phyloP scores from a whole-genome alignment of 306 rosid species.

The Rosa chinensis region DNA sequence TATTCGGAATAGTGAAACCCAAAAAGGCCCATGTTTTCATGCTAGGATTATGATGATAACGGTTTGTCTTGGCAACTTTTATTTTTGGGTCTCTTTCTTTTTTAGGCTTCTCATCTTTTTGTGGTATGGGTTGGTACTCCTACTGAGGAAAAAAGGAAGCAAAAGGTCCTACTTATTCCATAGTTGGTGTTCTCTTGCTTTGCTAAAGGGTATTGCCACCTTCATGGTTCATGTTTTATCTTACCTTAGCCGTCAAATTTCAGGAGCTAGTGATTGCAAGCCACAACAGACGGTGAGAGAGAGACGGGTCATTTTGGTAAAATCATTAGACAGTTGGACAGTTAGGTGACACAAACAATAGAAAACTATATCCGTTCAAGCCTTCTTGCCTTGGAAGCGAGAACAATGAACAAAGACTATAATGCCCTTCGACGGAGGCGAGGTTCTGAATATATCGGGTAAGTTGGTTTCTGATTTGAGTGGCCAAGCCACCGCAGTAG shows the following conservation, averaged over 20 bases:
- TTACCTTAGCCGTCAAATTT: constrained; percentile 31
- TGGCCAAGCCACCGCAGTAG: background rate
- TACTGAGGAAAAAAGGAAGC: background rate
- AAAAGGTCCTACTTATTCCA: background rate
- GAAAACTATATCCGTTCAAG: constrained; percentile 8
- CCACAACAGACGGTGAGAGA: background rate
- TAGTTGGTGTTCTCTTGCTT: constrained; percentile 17
- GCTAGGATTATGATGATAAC: background rate
- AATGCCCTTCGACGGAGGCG: constrained; percentile 8
- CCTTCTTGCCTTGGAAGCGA: constrained; percentile 44
- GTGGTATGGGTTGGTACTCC: background rate
- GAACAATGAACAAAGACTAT: background rate
- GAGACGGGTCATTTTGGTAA: constrained; percentile 22
- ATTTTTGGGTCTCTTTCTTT: background rate
- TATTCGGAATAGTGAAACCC: background rate
- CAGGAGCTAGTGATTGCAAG: constrained; percentile 11
- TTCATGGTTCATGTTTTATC: background rate
- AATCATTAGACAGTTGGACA: background rate
- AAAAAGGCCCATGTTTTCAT: background rate
- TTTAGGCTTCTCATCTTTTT: background rate
- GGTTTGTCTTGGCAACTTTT: background rate
- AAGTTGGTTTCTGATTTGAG: background rate
- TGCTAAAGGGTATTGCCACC: constrained; percentile 21
- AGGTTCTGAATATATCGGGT: background rate
- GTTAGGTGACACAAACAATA: constrained; percentile 27